Base-by-base conservation (phyloP, 805 yeast genomes). In the Cyberlindnera misumaiensis region DNA sequence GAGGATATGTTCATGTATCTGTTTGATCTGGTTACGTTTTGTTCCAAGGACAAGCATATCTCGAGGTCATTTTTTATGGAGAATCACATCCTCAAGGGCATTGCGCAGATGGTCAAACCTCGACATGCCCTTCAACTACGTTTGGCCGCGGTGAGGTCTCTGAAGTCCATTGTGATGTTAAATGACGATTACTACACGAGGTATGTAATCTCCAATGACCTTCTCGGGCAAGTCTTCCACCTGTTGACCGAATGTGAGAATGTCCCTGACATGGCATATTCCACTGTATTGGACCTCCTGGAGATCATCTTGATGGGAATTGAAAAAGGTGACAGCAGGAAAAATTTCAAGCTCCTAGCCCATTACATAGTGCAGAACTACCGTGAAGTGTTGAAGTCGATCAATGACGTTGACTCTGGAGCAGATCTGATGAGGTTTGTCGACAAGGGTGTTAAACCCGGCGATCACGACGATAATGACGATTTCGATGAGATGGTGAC, bases 241-340 rank as follows among this genome's bases (percentile, higher is more conserved):
- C 63, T 76, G 35, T 65, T 83, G 44, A 59, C 64, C 16, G 69
- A 64, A 11, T 72, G 75, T 9, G 63, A 70, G 6, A 59, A 65
- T 24, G 59, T 61, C 28, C 77, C 83, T 54, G 83, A 80, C 52
- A 60, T 88, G 42, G 70, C 83, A 3, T 83, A 77, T 51, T 87
- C 96, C 0, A 73, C 89, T 5, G 73, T 90, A 45, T 64, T 87
- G 33, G 88, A 83, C 54, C 64, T 89, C 16, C 62, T 80, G 26
- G 82, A 75, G 48, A 64, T 69, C 15, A 51, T 73, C 38, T 48
- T 62, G 40, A 24, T 39, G 22, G 53, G 56, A 5, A 29, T 52
- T 14, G 56, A 49, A 26, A 53, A 48, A 29, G 38, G 40, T 5
- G 41, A 42, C 28, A 39, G 43, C 13, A 30, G 48, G 14, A 51